phyloP scores from a whole-genome alignment of 1,284 basidiomycete species.

The Mycena sp. region DNA sequence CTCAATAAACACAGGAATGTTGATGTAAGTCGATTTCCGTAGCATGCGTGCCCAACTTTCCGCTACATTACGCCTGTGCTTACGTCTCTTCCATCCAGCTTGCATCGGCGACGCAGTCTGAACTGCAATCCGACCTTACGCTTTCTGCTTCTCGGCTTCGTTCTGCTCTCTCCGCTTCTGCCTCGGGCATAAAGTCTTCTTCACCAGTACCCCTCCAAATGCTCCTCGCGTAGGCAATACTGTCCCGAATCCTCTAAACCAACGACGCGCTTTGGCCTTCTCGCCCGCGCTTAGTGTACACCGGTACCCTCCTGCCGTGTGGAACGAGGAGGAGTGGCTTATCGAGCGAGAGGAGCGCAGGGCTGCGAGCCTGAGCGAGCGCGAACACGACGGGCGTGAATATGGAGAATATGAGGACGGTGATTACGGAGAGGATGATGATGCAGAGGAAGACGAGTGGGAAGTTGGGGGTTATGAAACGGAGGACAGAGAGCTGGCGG shows the following conservation, averaged over 20 bases:
- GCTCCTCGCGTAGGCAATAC: slow-evolving; percentile 41
- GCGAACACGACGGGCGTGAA: slow-evolving; percentile 16
- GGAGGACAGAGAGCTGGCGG: slow-evolving; percentile 69
- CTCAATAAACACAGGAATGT: slow-evolving; percentile 99
- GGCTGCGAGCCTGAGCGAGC: slow-evolving; percentile 21
- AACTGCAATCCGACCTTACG: slow-evolving; percentile 62
- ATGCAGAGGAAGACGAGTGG: slow-evolving; percentile 79
- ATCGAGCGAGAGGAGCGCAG: slow-evolving; percentile 29
- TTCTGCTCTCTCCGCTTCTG: slow-evolving; percentile 52
- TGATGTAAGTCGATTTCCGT: slow-evolving; percentile 70
- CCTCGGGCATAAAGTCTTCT: slow-evolving; percentile 54
- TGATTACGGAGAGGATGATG: slow-evolving; percentile 65
- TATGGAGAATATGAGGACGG: slow-evolving; percentile 19
- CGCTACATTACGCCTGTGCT: too few relatives aligned
- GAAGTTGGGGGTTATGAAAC: slow-evolving; percentile 78
- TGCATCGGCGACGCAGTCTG: slow-evolving; percentile 77
- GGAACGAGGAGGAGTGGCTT: slow-evolving; percentile 61
- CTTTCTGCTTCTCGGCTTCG: slow-evolving; percentile 61
- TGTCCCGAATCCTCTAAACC: slow-evolving; percentile 25
- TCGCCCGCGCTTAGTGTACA: slow-evolving; percentile 66
- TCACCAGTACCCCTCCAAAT: slow-evolving; percentile 47
- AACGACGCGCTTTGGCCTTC: slow-evolving; percentile 56
- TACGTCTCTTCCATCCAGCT: slow-evolving; percentile 54
- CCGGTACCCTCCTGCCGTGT: slow-evolving; percentile 81
- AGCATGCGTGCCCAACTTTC: too few relatives aligned